These are phyloP conservation scores for Saturnispora besseyi DNA, from an alignment of 805 yeast species.

Conservation along the genomic window DNA sequence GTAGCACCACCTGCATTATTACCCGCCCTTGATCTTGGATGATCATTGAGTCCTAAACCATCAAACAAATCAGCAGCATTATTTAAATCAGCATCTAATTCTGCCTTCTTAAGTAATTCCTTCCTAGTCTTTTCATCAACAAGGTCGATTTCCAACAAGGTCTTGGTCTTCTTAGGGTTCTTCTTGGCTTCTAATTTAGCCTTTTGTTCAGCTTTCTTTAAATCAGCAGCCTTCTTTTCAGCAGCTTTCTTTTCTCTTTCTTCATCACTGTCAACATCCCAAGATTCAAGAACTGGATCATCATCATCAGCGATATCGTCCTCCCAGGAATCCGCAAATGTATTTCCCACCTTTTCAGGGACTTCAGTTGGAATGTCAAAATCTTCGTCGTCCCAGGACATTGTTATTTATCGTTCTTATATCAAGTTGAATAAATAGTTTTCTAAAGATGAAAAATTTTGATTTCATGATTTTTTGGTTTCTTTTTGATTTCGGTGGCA, in stretches of 20 bases:
- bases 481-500: background rate
- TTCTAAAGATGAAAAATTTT: slow-evolving; percentile 1
- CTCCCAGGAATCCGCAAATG: slow-evolving; percentile 64
- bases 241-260: slow-evolving; percentile 24
- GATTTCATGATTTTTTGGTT: background rate
- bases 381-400: slow-evolving; percentile 70
- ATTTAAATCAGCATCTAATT: slow-evolving; percentile 76
- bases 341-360: slow-evolving; percentile 7
- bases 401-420: background rate
- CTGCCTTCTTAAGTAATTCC: slow-evolving; percentile 71
- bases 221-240: slow-evolving; percentile 12
- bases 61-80: slow-evolving; percentile 91
- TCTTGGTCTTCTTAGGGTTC: slow-evolving; percentile 30
- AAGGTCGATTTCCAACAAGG: slow-evolving; percentile 49
- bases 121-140: slow-evolving; percentile 68
- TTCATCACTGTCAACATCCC: slow-evolving; percentile 82
- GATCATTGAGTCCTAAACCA: slow-evolving; percentile 51
- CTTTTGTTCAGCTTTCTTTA: slow-evolving; percentile 29
- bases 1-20: slow-evolving; percentile 17
- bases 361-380: slow-evolving; percentile 52
- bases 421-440: background rate
- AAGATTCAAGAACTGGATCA: slow-evolving; percentile 73
- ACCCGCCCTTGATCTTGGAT: slow-evolving; percentile 38
- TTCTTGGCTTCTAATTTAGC: slow-evolving; percentile 40
- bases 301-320: slow-evolving; percentile 57